A percentile compares a stretch with the other conserved stretches of the same genome.
Conservation (phyloP, 73 alveolate species). For the Tetrahymena malaccensis region DNA sequence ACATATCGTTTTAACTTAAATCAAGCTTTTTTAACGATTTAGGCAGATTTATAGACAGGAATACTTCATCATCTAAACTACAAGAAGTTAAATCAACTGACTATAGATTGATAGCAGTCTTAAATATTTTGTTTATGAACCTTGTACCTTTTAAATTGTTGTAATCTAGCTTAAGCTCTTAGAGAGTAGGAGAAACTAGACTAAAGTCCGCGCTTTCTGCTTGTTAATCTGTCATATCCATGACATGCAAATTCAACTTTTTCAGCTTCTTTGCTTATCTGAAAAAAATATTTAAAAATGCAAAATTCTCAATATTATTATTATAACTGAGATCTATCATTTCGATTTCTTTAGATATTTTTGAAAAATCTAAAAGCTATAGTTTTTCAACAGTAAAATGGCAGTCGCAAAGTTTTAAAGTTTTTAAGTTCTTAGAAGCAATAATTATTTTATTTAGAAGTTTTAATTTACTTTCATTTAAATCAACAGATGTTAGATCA, state of each 20-base stretch:
- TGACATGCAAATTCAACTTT: neutral
- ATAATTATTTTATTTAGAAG: neutral
- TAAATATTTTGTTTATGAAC: neutral
- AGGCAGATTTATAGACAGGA: neutral
- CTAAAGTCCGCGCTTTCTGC: neutral
- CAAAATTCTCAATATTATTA: neutral
- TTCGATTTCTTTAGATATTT: neutral
- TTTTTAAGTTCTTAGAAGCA: neutral
- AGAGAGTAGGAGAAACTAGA: neutral
- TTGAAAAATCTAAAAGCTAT: neutral
- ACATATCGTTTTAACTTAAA: neutral
- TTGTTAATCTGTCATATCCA: neutral
- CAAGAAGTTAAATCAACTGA: neutral
- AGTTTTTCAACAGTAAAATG: neutral
- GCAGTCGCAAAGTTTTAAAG: neutral
- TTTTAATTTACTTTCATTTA: neutral
- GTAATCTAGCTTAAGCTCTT: neutral
- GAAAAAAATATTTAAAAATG: neutral
- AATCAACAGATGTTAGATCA: neutral
- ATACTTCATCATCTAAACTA: neutral
- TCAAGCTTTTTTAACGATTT: neutral
- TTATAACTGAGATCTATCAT: neutral
- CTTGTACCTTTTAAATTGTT: neutral
- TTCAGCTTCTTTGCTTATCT: neutral
- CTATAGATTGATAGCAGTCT: neutral